Base-by-base conservation (phyloP, 108 stramenopile genomes). In the Nitzschia sp. region DNA sequence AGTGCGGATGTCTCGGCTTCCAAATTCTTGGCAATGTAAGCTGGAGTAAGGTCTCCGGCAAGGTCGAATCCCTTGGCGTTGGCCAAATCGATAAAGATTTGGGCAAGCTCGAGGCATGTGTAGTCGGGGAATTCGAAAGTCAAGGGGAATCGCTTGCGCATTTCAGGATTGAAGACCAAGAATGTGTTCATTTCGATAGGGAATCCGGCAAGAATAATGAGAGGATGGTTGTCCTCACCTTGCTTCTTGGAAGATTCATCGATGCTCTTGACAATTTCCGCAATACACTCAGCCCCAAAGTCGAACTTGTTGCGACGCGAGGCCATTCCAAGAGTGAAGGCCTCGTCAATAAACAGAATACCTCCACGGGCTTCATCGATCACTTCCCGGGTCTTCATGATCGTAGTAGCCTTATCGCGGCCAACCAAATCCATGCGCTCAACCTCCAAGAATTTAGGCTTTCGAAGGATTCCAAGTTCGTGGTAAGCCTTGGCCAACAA, bases 71-170 rank as follows among this genome's bases (percentile, higher is more conserved):
- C 93, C 77, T 94, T 94, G 48, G 90, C 87, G 41, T 84, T 82
- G 20, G 84, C 87, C 42, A 91, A 63, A 54, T 91, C 90, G 22
- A 86, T 73, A 60, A 91, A 94, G 65, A 94, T 86, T 57, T 83
- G 87, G 19, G 90, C 85, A 41, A 94, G 63, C 63, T 91, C 88
- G 7, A 71, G 59, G 53, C 88, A 91, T 7, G 88, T 82, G 54
- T 90, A 91, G 63, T 94, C 93, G n/a, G 93, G 93, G 54, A 94
- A 91, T 71, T 94, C 90, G 66, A 91, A 91, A 21, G 83, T 83
- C 41, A 90, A 57, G 20, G 87, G 83, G 55, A 94, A 94, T 37
- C 85, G 52, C 60, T 89, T 87, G 37, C 89, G 74, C 41, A 94
- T 53, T 2, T 86, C 86, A 44, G 75, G 77, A 29, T 91, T 82